Percentiles rank a stretch among this genome's conserved stretches.
phyloP scores from a whole-genome alignment of 2,329 filamentous ascomycete genomes.

The Sphaceloma murrayae region DNA sequence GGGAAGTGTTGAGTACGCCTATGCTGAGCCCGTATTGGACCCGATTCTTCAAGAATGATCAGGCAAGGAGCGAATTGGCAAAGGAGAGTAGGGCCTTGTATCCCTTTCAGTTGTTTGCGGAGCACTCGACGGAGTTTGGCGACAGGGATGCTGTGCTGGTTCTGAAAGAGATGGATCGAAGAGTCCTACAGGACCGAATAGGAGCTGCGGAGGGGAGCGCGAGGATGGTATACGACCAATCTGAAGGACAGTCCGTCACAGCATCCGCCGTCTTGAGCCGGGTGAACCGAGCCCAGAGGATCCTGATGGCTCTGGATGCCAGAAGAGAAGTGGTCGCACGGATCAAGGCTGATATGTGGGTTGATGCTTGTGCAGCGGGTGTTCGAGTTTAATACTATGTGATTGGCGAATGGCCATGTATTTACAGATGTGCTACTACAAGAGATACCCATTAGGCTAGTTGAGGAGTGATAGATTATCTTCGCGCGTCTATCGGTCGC shows the following conservation, averaged over 20 bases:
- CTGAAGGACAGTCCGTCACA: neutral
- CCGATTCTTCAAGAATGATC: slow-evolving; percentile 1
- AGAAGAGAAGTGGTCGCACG: neutral
- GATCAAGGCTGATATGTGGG: neutral
- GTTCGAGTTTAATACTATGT: no score
- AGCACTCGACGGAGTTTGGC: slow-evolving; percentile 7
- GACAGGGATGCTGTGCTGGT: slow-evolving; percentile 9
- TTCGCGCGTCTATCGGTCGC: no score
- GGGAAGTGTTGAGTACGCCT: slow-evolving; percentile 7
- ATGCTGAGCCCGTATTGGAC: slow-evolving; percentile 14
- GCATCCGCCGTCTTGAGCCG: neutral
- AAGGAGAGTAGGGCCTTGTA: slow-evolving; percentile 10
- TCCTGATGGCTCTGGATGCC: neutral
- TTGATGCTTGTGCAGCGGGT: no score
- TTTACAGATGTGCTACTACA: no score
- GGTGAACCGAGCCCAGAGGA: neutral
- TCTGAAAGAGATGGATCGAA: slow-evolving; percentile 6
- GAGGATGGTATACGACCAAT: neutral
- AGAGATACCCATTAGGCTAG: no score
- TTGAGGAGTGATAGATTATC: no score
- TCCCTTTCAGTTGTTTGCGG: slow-evolving; percentile 11
- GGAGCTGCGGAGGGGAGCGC: neutral
- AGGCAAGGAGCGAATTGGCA: slow-evolving; percentile 2
- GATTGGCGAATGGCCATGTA: no score
- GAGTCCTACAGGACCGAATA: slow-evolving; percentile 1